Conservation (phyloP, 495 filamentous ascomycete genomes). For the Aspergillus haitiensis region DNA sequence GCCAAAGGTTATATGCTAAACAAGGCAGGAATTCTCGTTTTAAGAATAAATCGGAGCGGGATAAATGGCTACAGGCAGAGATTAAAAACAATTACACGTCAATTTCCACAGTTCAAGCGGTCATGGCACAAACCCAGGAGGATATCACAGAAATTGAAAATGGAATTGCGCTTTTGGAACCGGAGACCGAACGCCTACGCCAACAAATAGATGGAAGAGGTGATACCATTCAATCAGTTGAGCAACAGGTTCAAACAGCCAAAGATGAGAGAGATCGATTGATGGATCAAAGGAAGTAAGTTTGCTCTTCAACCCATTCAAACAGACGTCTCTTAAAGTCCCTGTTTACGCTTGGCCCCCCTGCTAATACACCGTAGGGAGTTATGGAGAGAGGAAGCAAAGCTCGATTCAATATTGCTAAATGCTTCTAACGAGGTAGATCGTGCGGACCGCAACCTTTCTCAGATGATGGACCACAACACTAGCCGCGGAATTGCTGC, state of each 20-base stretch:
- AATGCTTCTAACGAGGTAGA: constrained; percentile 73
- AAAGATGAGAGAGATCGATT: constrained; percentile 80
- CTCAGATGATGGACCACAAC: constrained; percentile 83
- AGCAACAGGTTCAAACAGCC: constrained; percentile 70
- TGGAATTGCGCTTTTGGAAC: constrained; percentile 69
- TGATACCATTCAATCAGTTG: constrained; percentile 66
- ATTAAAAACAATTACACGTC: constrained; percentile 77
- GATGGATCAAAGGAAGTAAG: constrained; percentile 79
- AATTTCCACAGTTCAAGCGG: constrained; percentile 74
- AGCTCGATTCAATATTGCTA: constrained; percentile 71
- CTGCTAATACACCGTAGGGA: constrained; percentile 41
- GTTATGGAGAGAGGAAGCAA: constrained; percentile 87
- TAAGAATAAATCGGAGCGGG: constrained; percentile 82
- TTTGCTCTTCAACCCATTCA: background rate
- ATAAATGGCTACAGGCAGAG: constrained; percentile 77
- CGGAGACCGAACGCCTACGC: constrained; percentile 67
- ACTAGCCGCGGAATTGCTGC: constrained; percentile 81
- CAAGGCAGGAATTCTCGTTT: constrained; percentile 90
- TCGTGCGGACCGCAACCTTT: constrained; percentile 71
- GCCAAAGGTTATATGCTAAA: constrained; percentile 86
- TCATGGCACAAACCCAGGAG: constrained; percentile 77
- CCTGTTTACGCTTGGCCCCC: background rate
- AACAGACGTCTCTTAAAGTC: constrained; percentile 19
- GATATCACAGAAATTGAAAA: constrained; percentile 75
- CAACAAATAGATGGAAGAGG: constrained; percentile 76